A percentile compares a stretch with the other conserved stretches of the same genome.
These are phyloP conservation scores for Polygonum aviculare DNA, from an alignment of 148 eudicot species.

Conservation along the genomic window DNA sequence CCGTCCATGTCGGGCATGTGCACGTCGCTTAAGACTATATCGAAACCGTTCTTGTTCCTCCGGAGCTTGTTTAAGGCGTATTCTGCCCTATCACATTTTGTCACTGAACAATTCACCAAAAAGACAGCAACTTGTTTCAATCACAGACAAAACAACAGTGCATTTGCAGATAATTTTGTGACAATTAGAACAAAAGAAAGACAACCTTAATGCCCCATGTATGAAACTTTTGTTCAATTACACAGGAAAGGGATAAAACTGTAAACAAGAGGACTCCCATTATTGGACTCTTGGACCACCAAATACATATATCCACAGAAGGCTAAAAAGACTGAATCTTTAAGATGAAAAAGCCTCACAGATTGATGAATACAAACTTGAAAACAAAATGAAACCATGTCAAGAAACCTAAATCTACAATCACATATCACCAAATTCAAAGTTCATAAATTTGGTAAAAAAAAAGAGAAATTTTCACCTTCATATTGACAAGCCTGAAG, in stretches of 20 bases:
- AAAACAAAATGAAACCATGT: neutral
- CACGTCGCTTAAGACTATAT: conserved; percentile 10
- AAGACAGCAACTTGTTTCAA: neutral
- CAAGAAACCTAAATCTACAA: neutral
- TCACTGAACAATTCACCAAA: conserved; percentile 41
- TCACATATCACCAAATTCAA: neutral
- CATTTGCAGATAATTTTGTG: neutral
- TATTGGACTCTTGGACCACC: conserved; percentile 5
- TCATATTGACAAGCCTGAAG: conserved; percentile 76
- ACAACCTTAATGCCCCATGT: neutral
- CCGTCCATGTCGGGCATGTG: conserved; percentile 15
- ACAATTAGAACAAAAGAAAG: neutral
- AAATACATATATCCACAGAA: neutral
- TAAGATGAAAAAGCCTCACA: neutral
- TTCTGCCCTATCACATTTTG: conserved; percentile 77
- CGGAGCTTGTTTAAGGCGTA: conserved; percentile 11
- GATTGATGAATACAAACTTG: neutral
- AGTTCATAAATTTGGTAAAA: neutral
- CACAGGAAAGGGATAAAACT: neutral
- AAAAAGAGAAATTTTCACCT: conserved; percentile 32
- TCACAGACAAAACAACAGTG: neutral
- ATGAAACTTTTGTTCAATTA: neutral
- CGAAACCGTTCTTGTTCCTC: conserved; percentile 11
- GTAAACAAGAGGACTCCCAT: neutral
- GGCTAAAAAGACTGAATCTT: neutral